Percentiles rank a stretch among this genome's conserved stretches.
These are phyloP conservation scores for Herpotrichia juniperi DNA, from an alignment of 2,329 filamentous ascomycete genomes.

Conservation along the genomic window DNA sequence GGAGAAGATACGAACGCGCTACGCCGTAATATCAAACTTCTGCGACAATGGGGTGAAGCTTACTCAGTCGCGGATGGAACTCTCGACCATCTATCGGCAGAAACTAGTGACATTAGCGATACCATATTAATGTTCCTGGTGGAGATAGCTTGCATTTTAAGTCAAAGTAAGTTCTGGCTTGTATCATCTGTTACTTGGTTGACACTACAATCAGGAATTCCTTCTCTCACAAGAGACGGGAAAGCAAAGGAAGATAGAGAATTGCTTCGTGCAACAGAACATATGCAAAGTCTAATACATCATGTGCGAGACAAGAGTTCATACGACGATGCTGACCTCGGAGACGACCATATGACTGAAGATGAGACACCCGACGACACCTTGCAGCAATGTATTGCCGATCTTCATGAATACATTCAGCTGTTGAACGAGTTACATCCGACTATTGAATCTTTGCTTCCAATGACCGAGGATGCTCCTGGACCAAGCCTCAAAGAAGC, in stretches of 20 bases:
- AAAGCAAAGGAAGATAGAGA: background rate
- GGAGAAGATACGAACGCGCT: background rate
- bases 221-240: background rate
- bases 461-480: background rate
- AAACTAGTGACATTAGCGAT: constrained; percentile 3
- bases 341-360: background rate
- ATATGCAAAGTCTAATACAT: background rate
- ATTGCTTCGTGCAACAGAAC: background rate
- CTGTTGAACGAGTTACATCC: constrained; percentile 1
- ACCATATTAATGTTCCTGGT: constrained; percentile 2
- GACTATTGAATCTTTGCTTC: constrained; percentile 4
- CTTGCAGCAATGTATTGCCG: background rate
- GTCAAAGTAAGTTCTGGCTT: constrained; percentile 3
- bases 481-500: background rate
- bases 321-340: background rate
- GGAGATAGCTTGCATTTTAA: constrained; percentile 1
- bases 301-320: background rate
- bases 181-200: background rate
- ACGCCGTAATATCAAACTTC: background rate
- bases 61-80: constrained; percentile 1
- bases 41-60: constrained; percentile 3
- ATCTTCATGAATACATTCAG: constrained; percentile 6
- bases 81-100: constrained; percentile 1
- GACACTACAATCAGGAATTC: background rate
- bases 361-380: background rate